Percentiles rank a stretch among this genome's conserved stretches.
Evolutionary conservation across 352 stramenopile genomes (phyloP).

Genomic region (Globisporangium heterothallicum): DNA sequence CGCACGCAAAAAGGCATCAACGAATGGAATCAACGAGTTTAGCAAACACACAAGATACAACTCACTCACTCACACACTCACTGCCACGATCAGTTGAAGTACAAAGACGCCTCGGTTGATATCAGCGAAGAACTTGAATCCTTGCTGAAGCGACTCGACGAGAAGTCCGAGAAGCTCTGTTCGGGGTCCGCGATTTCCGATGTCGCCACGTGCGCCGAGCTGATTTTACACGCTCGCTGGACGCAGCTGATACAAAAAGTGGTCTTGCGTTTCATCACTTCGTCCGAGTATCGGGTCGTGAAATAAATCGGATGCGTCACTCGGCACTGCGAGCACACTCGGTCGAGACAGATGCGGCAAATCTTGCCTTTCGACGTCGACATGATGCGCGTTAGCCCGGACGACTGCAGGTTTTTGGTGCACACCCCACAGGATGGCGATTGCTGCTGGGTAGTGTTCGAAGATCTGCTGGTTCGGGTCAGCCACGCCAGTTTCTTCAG

Average conservation of each 20-base stretch:
- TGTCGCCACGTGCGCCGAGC: neutral
- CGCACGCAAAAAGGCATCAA: too few species aligned
- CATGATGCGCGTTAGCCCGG: neutral
- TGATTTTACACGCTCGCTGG: neutral
- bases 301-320: neutral
- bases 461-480: slow-evolving; percentile 18
- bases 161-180: neutral
- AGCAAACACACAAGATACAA: too few species aligned
- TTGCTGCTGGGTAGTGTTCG: slow-evolving; percentile 1
- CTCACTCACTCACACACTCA: too few species aligned
- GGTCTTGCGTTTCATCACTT: neutral
- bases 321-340: slow-evolving; percentile 15
- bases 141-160: neutral
- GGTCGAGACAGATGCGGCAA: slow-evolving; percentile 3
- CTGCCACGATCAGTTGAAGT: too few species aligned
- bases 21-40: too few species aligned
- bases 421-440: slow-evolving; percentile 22
- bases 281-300: neutral
- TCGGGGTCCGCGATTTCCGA: neutral
- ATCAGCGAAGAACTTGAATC: neutral
- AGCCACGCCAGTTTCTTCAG: slow-evolving; percentile 43
- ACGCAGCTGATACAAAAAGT: neutral
- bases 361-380: neutral
- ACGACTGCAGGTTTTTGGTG: neutral
- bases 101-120: neutral